phyloP scores from a whole-genome alignment of 2,329 filamentous ascomycete genomes.

The Scytalidium sp. region DNA sequence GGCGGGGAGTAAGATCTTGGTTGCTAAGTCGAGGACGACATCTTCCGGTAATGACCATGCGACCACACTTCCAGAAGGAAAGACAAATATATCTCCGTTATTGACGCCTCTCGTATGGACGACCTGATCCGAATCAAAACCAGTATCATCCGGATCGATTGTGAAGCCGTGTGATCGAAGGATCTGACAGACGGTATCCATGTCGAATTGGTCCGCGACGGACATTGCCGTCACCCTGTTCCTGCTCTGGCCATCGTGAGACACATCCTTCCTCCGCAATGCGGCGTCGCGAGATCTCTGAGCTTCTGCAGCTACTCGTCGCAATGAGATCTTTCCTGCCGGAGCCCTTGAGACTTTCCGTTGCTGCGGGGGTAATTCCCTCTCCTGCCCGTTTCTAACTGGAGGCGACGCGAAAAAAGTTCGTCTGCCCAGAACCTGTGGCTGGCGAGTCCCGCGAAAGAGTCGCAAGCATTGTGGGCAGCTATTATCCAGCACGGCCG shows the following conservation, averaged over 20 bases:
- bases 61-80: slow-evolving; percentile 90
- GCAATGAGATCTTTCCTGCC: slow-evolving; percentile 69
- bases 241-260: slow-evolving; percentile 32
- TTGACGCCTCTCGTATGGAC: slow-evolving; percentile 60
- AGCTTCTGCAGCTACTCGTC: slow-evolving; percentile 82
- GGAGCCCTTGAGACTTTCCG: slow-evolving; percentile 47
- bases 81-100: slow-evolving; percentile 88
- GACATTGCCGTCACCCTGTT: slow-evolving; percentile 55
- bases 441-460: not conserved
- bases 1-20: slow-evolving; percentile 70
- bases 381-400: slow-evolving; percentile 6
- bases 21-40: slow-evolving; percentile 66
- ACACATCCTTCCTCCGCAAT: slow-evolving; percentile 13
- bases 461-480: slow-evolving; percentile 24
- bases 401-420: slow-evolving; percentile 64
- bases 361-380: slow-evolving; percentile 18
- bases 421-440: slow-evolving; percentile 46
- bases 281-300: slow-evolving; percentile 54
- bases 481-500: slow-evolving; percentile 14
- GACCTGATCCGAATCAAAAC: slow-evolving; percentile 59
- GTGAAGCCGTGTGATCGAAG: slow-evolving; percentile 57
- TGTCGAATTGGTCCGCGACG: slow-evolving; percentile 62
- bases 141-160: slow-evolving; percentile 59
- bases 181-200: slow-evolving; percentile 56
- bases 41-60: slow-evolving; percentile 84